These are phyloP conservation scores for Marasmius tenuissimus DNA, from an alignment of 1,284 basidiomycete genomes.

Conservation along the genomic window DNA sequence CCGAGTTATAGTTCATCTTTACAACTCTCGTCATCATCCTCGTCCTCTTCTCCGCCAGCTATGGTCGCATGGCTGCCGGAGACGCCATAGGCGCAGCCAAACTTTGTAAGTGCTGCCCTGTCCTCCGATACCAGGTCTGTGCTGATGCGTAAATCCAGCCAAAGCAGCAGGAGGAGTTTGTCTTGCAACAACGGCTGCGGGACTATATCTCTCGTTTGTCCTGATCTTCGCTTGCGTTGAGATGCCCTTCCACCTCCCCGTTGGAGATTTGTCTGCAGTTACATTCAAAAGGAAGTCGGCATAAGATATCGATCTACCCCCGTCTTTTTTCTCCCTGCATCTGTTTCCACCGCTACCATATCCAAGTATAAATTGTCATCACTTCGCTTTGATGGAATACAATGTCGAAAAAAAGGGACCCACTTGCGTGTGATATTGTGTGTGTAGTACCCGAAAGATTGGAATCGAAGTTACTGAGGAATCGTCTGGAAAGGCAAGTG, in stretches of 20 bases:
- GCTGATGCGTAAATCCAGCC: constrained; percentile 8
- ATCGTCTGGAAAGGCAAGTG: too few species aligned
- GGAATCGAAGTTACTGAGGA: too few species aligned
- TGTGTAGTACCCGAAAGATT: too few species aligned
- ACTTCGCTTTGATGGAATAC: too few species aligned
- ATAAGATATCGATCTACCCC: too few species aligned
- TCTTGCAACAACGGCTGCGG: constrained; percentile 12
- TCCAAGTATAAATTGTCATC: too few species aligned
- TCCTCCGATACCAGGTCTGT: neutral
- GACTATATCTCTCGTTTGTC: constrained; percentile 16
- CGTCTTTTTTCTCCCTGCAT: too few species aligned
- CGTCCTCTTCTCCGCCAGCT: constrained; percentile 13
- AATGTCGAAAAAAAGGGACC: too few species aligned
- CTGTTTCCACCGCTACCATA: too few species aligned
- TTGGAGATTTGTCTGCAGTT: constrained; percentile 18
- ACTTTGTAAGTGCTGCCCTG: constrained; percentile 7
- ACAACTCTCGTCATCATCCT: constrained; percentile 14
- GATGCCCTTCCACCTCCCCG: constrained; percentile 18
- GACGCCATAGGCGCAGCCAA: constrained; percentile 8
- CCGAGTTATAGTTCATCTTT: constrained; percentile 15
- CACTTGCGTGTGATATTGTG: too few species aligned
- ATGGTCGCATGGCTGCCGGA: constrained; percentile 13
- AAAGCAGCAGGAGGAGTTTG: constrained; percentile 19
- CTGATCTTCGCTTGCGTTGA: constrained; percentile 18
- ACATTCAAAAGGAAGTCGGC: neutral